Evolutionary conservation across 1,284 basidiomycete genomes (phyloP).

Genomic region (Grifola frondosa): DNA sequence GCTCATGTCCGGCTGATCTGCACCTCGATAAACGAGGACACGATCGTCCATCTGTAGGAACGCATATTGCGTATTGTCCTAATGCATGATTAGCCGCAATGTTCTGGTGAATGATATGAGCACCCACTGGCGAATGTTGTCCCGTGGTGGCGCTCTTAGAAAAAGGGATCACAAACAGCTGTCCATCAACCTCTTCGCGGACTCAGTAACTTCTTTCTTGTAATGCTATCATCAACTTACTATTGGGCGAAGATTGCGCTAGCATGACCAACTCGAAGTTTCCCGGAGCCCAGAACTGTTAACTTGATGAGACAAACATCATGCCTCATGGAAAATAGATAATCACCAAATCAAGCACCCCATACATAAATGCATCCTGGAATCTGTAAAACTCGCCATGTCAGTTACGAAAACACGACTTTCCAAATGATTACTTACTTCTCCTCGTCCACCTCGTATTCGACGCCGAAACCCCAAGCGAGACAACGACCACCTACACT

Average conservation of each 20-base stretch:
- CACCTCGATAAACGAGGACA: conserved; percentile 93
- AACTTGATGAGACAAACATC: not conserved
- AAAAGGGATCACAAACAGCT: conserved; percentile 87
- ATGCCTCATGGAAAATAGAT: not conserved
- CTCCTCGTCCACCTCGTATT: conserved; percentile 59
- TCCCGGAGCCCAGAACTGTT: conserved; percentile 87
- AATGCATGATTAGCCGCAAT: not conserved
- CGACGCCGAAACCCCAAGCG: conserved; percentile 71
- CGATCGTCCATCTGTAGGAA: conserved; percentile 96
- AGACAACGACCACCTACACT: conserved; percentile 89
- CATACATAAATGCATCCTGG: conserved; percentile 86
- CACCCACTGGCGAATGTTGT: conserved; percentile 83
- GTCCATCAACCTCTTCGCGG: conserved; percentile 54
- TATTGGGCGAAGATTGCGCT: conserved; percentile 46
- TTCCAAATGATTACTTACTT: conserved; percentile 36
- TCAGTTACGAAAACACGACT: not conserved
- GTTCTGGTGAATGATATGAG: not conserved
- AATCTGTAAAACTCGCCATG: conserved; percentile 45
- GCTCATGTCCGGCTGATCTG: conserved; percentile 97
- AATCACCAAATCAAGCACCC: conserved; percentile 63
- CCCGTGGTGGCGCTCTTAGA: conserved; percentile 92
- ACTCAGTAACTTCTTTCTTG: not conserved
- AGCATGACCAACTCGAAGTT: conserved; percentile 85
- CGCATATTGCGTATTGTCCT: conserved; percentile 94
- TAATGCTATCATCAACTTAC: conserved; percentile 36